These are phyloP conservation scores for Crithidia thermophila DNA, from an alignment of 208 protist genomes.

Conservation along the genomic window DNA sequence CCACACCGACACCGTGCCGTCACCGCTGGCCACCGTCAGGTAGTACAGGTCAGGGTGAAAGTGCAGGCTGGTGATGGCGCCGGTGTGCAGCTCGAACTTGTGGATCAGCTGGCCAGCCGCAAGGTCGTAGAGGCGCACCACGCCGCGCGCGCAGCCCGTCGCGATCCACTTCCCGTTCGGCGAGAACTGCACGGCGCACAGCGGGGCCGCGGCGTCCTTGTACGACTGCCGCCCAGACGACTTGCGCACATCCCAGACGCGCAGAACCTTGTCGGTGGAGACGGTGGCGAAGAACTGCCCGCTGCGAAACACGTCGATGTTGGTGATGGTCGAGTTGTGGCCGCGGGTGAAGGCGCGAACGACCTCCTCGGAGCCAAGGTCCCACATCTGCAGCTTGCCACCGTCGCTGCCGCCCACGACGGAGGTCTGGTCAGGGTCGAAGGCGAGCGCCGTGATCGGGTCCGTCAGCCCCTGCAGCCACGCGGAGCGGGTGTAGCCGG, in stretches of 20 bases:
- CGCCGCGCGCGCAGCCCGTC: conserved; percentile 71
- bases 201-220: conserved; percentile 57
- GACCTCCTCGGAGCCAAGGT: conserved; percentile 60
- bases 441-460: conserved; percentile 65
- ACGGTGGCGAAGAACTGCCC: conserved; percentile 73
- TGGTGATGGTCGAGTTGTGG: conserved; percentile 72
- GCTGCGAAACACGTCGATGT: conserved; percentile 57
- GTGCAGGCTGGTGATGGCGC: conserved; percentile 76
- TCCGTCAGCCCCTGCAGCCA: conserved; percentile 57
- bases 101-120: conserved; percentile 43
- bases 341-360: conserved; percentile 62
- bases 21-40: conserved; percentile 68
- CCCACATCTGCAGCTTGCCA: conserved; percentile 70
- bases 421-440: conserved; percentile 57
- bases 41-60: conserved; percentile 82
- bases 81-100: conserved; percentile 58
- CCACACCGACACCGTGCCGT: conserved; percentile 81
- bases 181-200: conserved; percentile 73
- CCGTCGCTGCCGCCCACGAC: conserved; percentile 65
- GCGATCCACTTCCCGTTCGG: conserved; percentile 72
- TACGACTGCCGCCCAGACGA: conserved; percentile 71
- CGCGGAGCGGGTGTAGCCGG: conserved; percentile 45
- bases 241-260: conserved; percentile 89
- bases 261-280: conserved; percentile 74
- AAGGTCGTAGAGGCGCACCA: conserved; percentile 80